A percentile compares a stretch with the other conserved stretches of the same genome.
Evolutionary conservation across 768 basidiomycete genomes (phyloP).

Genomic region (Russula brevipes): DNA sequence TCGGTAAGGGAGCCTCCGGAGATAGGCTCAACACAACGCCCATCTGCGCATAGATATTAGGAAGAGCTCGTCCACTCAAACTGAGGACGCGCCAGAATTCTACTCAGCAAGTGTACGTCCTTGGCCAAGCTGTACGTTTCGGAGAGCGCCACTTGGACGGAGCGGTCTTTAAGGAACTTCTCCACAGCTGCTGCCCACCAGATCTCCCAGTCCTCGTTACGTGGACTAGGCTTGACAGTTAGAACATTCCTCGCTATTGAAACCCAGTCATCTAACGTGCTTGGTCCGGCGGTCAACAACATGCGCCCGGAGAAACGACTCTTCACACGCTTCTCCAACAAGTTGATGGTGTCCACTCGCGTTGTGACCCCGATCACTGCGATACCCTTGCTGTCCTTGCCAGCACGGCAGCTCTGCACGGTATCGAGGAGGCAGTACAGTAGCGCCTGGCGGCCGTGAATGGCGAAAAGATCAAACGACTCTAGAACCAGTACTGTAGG

Average conservation of each 20-base stretch:
- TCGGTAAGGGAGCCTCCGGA: conserved; percentile 50
- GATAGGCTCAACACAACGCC: conserved; percentile 43
- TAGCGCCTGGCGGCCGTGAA: conserved; percentile 86
- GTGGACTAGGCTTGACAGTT: conserved; percentile 28
- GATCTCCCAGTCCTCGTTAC: conserved; percentile 50
- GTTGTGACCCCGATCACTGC: conserved; percentile 84
- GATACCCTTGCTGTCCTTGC: conserved; percentile 56
- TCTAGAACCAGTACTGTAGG: conserved; percentile 83
- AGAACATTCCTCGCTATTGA: conserved; percentile 47
- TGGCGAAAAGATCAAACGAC: conserved; percentile 88
- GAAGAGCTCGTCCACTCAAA: not conserved
- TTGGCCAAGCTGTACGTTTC: conserved; percentile 59
- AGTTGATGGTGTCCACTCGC: conserved; percentile 80
- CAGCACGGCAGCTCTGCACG: conserved; percentile 75
- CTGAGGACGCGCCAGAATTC: conserved; percentile 51
- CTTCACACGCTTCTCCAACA: conserved; percentile 94
- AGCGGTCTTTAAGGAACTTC: conserved; percentile 47
- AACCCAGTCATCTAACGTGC: conserved; percentile 46
- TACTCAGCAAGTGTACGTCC: conserved; percentile 53
- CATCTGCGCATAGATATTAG: conserved; percentile 34
- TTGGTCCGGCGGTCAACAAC: conserved; percentile 65
- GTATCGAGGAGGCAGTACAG: conserved; percentile 95
- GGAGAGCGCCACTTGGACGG: conserved; percentile 42
- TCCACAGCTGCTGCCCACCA: conserved; percentile 59
- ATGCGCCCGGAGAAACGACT: conserved; percentile 94